These are phyloP conservation scores for Sungouiozyma ichnusensis DNA, from an alignment of 805 yeast species.

Conservation along the genomic window DNA sequence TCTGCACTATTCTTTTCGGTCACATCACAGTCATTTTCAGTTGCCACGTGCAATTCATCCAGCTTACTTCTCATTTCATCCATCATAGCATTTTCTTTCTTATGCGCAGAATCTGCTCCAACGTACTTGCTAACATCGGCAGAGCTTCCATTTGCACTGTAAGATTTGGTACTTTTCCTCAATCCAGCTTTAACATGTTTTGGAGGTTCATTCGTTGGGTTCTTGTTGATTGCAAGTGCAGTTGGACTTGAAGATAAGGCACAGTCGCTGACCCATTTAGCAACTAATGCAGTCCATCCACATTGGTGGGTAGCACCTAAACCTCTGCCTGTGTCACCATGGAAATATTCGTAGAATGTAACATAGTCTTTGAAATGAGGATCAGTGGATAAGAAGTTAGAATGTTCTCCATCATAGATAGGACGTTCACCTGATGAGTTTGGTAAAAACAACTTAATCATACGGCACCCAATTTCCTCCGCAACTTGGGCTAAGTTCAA, in stretches of 20 bases:
- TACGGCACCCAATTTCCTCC: conserved; percentile 77
- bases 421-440: conserved; percentile 60
- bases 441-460: conserved; percentile 65
- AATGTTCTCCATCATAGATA: conserved; percentile 56
- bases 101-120: conserved; percentile 5
- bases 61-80: conserved; percentile 9
- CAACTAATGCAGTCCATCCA: conserved; percentile 94
- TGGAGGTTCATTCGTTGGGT: neutral
- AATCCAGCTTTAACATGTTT: conserved; percentile 34
- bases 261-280: conserved; percentile 75
- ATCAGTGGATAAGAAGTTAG: conserved; percentile 51
- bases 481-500: conserved; percentile 83
- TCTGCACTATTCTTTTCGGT: conserved; percentile 5
- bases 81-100: conserved; percentile 8
- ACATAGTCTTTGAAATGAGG: conserved; percentile 64
- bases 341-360: conserved; percentile 80
- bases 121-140: conserved; percentile 3
- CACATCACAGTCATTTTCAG: conserved; percentile 1
- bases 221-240: neutral
- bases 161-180: conserved; percentile 59
- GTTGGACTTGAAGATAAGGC: neutral
- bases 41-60: conserved; percentile 6
- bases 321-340: conserved; percentile 91
- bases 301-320: conserved; percentile 89
- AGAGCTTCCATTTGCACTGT: conserved; percentile 4